Evolutionary conservation across 2,329 filamentous ascomycete species (phyloP), one percentile per base, ranked within the genome.

Genomic region (Ascosphaera apis): DNA sequence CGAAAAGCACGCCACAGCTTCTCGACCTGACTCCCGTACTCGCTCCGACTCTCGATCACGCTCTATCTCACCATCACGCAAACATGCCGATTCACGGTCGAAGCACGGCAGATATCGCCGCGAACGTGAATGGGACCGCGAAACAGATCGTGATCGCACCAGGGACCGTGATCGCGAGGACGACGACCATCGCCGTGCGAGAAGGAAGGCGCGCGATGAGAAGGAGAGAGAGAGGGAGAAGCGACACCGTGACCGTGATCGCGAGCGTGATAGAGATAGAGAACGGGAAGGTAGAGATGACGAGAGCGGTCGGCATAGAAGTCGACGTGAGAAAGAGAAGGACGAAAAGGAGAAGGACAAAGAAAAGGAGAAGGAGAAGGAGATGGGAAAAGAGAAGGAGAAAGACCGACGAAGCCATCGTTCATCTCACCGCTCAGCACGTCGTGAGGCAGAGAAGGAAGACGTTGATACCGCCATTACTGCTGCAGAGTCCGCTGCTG

Each of bases 101-200:
- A 50, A 52, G 11, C 57, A 56, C 48, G 52, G 47, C 5, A 59
- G 61, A 9, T 52, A 51, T n/a, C 53, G 51, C 35, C 65, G 66
- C 41, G 65, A 65, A 41, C 63, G 60, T 23, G 65, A 60, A 39
- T 55, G 56, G 17, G 51, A 69, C 43, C 69, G 65, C 28, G 74
- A 71, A 11, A 38, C 61, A 65, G 40, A 46, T 19, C 49, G 46
- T 36, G 58, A 62, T n/a, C n/a, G n/a, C n/a, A n/a, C n/a, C n/a
- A n/a, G n/a, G n/a, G n/a, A n/a, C 34, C 64, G 64, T 37, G 65
- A 66, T 45, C 67, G 65, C 39, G 34, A 56, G 48, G 39, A 43
- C 16, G 45, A 44, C 33, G 33, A 45, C 17, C 50, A 55, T 8
- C 47, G 54, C 18, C 50, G 52, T n/a, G 48, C 25, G 52, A 34